Percentiles rank a stretch among this genome's conserved stretches.
These are phyloP conservation scores for Pythium biforme DNA, from an alignment of 352 stramenopile genomes.

Conservation along the genomic window DNA sequence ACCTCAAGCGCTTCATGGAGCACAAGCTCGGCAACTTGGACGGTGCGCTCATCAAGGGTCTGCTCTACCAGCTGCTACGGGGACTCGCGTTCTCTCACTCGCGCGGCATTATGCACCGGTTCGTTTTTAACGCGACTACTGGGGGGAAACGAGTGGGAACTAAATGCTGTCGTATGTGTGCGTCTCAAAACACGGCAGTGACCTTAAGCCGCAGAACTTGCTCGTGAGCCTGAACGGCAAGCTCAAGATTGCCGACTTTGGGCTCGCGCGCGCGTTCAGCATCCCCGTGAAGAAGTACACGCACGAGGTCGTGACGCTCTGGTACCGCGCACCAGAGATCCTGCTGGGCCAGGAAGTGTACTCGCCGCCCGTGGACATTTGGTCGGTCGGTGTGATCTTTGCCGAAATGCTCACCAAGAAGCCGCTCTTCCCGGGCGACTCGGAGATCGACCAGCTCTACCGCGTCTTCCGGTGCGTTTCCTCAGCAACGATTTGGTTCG, in stretches of 20 bases:
- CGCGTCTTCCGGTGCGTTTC: slow-evolving; percentile 71
- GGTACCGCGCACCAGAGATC: slow-evolving; percentile 99
- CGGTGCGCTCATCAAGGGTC: slow-evolving; percentile 57
- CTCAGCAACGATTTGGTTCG: not conserved
- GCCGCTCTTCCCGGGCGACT: slow-evolving; percentile 78
- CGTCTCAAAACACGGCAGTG: too few species aligned
- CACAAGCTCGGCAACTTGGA: slow-evolving; percentile 71
- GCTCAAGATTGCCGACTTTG: slow-evolving; percentile 99
- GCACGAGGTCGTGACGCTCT: slow-evolving; percentile 98
- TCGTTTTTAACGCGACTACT: too few species aligned
- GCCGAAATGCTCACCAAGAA: slow-evolving; percentile 85
- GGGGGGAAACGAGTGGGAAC: too few species aligned
- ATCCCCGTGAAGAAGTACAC: slow-evolving; percentile 97
- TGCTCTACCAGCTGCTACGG: slow-evolving; percentile 87
- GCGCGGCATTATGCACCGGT: slow-evolving; percentile 88
- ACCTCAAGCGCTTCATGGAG: slow-evolving; percentile 97
- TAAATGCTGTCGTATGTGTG: too few species aligned
- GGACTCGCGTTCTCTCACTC: slow-evolving; percentile 87
- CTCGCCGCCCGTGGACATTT: slow-evolving; percentile 85
- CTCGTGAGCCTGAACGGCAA: slow-evolving; percentile 92
- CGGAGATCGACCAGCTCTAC: slow-evolving; percentile 88
- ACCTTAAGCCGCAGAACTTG: slow-evolving; percentile 98
- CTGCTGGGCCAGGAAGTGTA: slow-evolving; percentile 93
- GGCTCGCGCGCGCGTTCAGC: slow-evolving; percentile 95
- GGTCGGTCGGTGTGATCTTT: slow-evolving; percentile 86